Evolutionary conservation across 192 early-diverging fungal genomes (phyloP).

Genomic region (Geranomyces michiganensis): DNA sequence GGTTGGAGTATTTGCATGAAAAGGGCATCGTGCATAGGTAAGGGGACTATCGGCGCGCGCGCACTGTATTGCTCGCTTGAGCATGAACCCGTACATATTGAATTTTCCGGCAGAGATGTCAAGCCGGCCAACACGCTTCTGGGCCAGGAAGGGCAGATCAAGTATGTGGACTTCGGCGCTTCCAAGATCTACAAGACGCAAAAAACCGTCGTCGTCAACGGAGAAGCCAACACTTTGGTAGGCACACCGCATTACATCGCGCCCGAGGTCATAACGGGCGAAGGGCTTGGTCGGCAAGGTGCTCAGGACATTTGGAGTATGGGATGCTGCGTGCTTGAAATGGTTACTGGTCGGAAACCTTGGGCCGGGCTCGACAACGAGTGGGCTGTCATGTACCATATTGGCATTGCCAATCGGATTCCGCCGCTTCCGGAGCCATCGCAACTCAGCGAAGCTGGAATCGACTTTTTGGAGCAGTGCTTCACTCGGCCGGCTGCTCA

Average conservation of each 20-base stretch:
- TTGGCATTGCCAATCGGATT: constrained; percentile 66
- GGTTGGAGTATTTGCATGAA: constrained; percentile 81
- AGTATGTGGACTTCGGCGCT: constrained; percentile 90
- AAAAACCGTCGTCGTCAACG: constrained; percentile 38
- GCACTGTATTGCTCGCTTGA: neutral
- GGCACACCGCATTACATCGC: constrained; percentile 49
- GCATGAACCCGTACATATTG: neutral
- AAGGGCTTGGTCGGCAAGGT: constrained; percentile 71
- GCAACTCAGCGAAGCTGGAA: constrained; percentile 66
- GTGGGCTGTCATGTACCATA: constrained; percentile 94
- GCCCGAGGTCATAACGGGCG: constrained; percentile 81
- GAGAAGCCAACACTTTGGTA: constrained; percentile 40
- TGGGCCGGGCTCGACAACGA: constrained; percentile 91
- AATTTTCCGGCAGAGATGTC: constrained; percentile 31
- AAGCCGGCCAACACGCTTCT: constrained; percentile 68
- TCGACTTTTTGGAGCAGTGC: constrained; percentile 78
- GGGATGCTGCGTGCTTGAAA: constrained; percentile 88
- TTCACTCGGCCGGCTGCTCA: constrained; percentile 71
- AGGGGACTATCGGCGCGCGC: no score
- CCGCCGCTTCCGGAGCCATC: constrained; percentile 76
- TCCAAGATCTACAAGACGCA: constrained; percentile 73
- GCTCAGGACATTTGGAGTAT: constrained; percentile 93
- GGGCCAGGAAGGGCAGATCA: constrained; percentile 75
- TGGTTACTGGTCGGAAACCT: constrained; percentile 83
- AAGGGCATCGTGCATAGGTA: constrained; percentile 84